A percentile compares a stretch with the other conserved stretches of the same genome.
These are phyloP conservation scores for Talaromyces albobiverticillius DNA, from an alignment of 2,329 filamentous ascomycete species.

Conservation along the genomic window DNA sequence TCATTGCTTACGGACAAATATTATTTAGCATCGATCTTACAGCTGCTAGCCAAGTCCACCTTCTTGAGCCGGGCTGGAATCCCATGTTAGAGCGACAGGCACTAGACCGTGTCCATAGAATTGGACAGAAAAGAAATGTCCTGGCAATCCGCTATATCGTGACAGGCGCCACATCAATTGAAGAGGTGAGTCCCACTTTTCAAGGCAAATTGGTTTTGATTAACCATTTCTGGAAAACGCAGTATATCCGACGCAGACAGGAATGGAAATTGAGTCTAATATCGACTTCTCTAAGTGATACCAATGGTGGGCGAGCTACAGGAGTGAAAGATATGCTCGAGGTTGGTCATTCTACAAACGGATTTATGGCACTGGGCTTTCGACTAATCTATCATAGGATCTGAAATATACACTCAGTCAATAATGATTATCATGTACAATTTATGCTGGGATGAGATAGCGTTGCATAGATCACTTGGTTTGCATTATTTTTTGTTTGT, in stretches of 20 bases:
- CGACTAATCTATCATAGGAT: conserved; percentile 1
- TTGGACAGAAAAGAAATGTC: background rate
- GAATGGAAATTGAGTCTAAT: background rate
- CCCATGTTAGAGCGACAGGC: background rate
- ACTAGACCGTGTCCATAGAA: background rate
- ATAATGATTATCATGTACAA: background rate
- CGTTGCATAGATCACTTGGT: too few relatives aligned
- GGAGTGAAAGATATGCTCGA: background rate
- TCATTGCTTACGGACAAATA: background rate
- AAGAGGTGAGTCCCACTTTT: background rate
- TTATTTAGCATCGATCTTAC: background rate
- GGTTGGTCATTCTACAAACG: conserved; percentile 1
- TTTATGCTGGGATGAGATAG: background rate
- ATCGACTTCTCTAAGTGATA: background rate
- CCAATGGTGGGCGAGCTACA: background rate
- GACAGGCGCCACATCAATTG: conserved; percentile 1
- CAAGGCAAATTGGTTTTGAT: conserved; percentile 2
- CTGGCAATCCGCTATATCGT: background rate
- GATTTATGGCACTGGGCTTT: background rate
- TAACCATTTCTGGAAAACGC: conserved; percentile 2
- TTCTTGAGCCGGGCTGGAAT: background rate
- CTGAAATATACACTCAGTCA: background rate
- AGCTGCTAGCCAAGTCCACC: background rate
- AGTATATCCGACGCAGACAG: conserved; percentile 1
- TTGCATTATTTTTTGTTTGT: too few relatives aligned